phyloP scores from a whole-genome alignment of 176 grass and related monocot genomes.

The Metroxylon sagu region DNA sequence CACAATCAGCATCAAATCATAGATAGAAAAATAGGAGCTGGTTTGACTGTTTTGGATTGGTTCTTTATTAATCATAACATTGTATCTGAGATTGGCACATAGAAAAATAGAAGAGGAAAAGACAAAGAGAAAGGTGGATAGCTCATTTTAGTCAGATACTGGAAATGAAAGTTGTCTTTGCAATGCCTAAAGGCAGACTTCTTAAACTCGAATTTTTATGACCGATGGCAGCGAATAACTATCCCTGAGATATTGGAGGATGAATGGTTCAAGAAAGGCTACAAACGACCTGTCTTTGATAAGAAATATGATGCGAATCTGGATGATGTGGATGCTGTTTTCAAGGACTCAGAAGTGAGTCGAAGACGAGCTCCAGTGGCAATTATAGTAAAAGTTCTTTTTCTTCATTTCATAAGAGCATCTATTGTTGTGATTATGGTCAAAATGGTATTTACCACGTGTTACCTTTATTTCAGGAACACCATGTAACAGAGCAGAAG shows the following conservation, averaged over 20 bases:
- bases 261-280: slow-evolving; percentile 96
- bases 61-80: too few species aligned
- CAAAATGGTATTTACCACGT: slow-evolving; percentile 12
- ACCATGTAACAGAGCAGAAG: slow-evolving; percentile 74
- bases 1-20: too few species aligned
- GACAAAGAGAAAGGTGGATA: too few species aligned
- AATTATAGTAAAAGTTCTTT: slow-evolving; percentile 18
- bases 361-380: background rate
- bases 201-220: background rate
- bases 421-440: too few species aligned
- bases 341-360: slow-evolving; percentile 92
- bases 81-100: too few species aligned
- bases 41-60: too few species aligned
- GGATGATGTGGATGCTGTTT: slow-evolving; percentile 90
- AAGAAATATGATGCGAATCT: slow-evolving; percentile 61
- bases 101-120: too few species aligned
- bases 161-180: too few species aligned
- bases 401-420: slow-evolving; percentile 5
- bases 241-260: slow-evolving; percentile 86
- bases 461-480: slow-evolving; percentile 34
- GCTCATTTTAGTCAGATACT: too few species aligned
- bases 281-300: slow-evolving; percentile 71
- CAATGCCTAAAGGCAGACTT: too few species aligned
- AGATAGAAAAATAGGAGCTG: too few species aligned
- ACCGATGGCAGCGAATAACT: slow-evolving; percentile 53